phyloP scores from a whole-genome alignment of 139 green algal genomes.

The Mychonastes homosphaera region DNA sequence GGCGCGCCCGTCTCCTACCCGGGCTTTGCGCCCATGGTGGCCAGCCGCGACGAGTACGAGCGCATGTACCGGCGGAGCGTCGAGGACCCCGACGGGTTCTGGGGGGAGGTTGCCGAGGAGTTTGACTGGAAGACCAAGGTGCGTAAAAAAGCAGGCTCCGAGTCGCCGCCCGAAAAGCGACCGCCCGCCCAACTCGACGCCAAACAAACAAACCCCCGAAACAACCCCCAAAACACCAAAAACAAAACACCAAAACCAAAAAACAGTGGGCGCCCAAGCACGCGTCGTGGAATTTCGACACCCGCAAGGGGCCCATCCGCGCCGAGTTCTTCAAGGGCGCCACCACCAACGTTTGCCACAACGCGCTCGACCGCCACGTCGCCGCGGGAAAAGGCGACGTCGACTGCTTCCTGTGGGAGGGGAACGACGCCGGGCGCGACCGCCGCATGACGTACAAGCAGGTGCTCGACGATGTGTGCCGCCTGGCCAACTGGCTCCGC shows the following conservation, averaged over 20 bases:
- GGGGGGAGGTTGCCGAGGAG: slow-evolving; percentile 59
- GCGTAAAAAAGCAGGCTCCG: not conserved
- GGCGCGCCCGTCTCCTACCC: too few species aligned
- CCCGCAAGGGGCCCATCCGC: slow-evolving; percentile 53
- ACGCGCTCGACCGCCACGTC: slow-evolving; percentile 55
- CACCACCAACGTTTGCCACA: slow-evolving; percentile 75
- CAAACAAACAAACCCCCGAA: not conserved
- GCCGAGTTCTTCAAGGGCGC: slow-evolving; percentile 60
- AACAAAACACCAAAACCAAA: not conserved
- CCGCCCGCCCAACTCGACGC: not conserved
- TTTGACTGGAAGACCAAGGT: slow-evolving; percentile 74
- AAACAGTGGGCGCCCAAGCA: slow-evolving; percentile 23
- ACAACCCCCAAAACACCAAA: not conserved
- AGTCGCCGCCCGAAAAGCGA: not conserved
- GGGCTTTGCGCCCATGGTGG: slow-evolving; percentile 12
- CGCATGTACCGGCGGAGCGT: slow-evolving; percentile 52
- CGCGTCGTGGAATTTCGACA: slow-evolving; percentile 60
- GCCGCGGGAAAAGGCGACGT: slow-evolving; percentile 40
- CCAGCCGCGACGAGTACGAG: slow-evolving; percentile 52
- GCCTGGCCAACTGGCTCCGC: slow-evolving; percentile 74
- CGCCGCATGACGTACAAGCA: slow-evolving; percentile 65
- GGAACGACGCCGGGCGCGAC: slow-evolving; percentile 51
- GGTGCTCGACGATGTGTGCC: slow-evolving; percentile 46
- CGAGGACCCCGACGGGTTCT: slow-evolving; percentile 72
- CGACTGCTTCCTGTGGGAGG: slow-evolving; percentile 69